phyloP scores from a whole-genome alignment of 2,329 filamentous ascomycete genomes.

The Trichoderma sp. region DNA sequence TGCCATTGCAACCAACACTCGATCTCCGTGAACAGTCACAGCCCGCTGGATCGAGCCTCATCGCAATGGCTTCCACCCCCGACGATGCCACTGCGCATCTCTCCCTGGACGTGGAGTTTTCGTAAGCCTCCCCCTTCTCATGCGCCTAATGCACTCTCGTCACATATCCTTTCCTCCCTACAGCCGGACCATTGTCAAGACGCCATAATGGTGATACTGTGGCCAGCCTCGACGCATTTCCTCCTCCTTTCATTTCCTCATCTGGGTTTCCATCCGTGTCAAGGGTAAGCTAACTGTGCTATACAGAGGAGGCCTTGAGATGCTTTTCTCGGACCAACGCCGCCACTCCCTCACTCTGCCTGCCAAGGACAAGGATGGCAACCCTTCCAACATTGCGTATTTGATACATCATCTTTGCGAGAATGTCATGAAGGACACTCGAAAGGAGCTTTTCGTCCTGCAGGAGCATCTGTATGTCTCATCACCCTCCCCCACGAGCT shows the following conservation, averaged over 20 bases:
- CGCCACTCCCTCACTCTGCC: slow-evolving; percentile 71
- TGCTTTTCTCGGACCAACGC: slow-evolving; percentile 83
- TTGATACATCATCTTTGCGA: slow-evolving; percentile 78
- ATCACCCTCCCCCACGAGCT: slow-evolving; percentile 5
- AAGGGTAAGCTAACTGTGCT: slow-evolving; percentile 5
- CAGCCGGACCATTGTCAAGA: background rate
- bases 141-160: background rate
- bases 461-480: slow-evolving; percentile 79
- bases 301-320: slow-evolving; percentile 81
- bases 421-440: slow-evolving; percentile 77
- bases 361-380: slow-evolving; percentile 55
- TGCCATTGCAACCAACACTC: background rate
- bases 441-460: slow-evolving; percentile 86
- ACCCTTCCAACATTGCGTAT: slow-evolving; percentile 66
- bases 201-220: background rate
- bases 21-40: background rate
- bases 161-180: background rate
- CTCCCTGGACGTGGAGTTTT: slow-evolving; percentile 70
- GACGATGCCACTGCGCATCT: slow-evolving; percentile 36
- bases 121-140: slow-evolving; percentile 35
- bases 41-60: background rate
- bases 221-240: background rate
- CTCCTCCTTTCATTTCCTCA: background rate
- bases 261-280: background rate
- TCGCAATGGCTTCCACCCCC: background rate